Percentiles rank a stretch among this genome's conserved stretches.
Evolutionary conservation across 129 eudicot species (phyloP).

Genomic region (Oenanthe sinensis): DNA sequence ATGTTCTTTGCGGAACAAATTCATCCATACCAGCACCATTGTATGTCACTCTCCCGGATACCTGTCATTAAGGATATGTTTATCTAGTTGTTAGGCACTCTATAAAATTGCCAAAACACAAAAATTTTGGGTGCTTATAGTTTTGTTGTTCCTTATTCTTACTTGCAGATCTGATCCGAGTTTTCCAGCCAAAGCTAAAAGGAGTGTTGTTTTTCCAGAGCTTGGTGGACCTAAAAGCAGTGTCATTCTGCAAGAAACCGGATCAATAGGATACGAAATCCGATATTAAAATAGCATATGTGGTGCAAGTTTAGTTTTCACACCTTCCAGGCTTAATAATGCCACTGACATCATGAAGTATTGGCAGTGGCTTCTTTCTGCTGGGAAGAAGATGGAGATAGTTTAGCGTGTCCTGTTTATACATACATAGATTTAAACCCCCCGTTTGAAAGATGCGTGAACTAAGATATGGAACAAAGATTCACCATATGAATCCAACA

Average conservation of each 20-base stretch:
- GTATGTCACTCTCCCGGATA: conserved; percentile 55
- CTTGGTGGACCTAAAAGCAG: conserved; percentile 85
- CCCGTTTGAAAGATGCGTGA: not conserved
- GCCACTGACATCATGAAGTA: conserved; percentile 72
- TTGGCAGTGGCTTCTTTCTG: conserved; percentile 49
- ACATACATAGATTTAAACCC: not conserved
- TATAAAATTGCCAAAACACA: not conserved
- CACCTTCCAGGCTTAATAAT: conserved; percentile 76
- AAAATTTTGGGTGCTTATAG: not conserved
- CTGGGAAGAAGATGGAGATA: conserved; percentile 51
- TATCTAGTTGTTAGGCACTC: not conserved
- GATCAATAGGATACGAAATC: not conserved
- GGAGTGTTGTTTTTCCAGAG: conserved; percentile 78
- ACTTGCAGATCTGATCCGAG: conserved; percentile 52
- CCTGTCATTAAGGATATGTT: conserved; percentile 18
- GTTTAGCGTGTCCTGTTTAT: conserved; percentile 43
- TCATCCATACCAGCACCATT: conserved; percentile 57
- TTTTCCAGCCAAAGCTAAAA: conserved; percentile 72
- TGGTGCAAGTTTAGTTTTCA: conserved; percentile 4
- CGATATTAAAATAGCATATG: not conserved
- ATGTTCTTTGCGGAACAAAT: conserved; percentile 61
- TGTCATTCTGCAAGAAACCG: conserved; percentile 49
- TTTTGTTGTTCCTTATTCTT: not conserved
- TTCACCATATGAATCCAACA: not conserved
- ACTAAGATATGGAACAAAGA: not conserved